Percentiles rank a stretch among this genome's conserved stretches.
Conservation (phyloP, 345 rosid species). For the Dipteronia sinensis region DNA sequence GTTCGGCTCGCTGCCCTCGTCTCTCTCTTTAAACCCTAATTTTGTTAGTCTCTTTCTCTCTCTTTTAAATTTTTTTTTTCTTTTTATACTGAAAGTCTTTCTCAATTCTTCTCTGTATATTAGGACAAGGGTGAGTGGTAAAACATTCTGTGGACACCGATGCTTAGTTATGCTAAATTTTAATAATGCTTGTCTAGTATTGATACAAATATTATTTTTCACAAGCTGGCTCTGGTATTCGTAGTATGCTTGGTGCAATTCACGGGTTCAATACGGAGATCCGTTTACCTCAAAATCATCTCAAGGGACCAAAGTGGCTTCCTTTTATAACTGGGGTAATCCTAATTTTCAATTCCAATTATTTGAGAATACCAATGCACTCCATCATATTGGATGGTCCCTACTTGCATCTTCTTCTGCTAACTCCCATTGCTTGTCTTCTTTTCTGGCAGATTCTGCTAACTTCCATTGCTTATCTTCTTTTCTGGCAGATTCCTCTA, state of each 20-base stretch:
- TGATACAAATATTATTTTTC: neutral
- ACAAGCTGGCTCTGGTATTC: neutral
- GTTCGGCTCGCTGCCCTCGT: constrained; percentile 89
- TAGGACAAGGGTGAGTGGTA: constrained; percentile 78
- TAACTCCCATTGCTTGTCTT: no score
- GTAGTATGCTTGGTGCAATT: no score
- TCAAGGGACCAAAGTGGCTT: no score
- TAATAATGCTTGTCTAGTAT: neutral
- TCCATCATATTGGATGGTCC: no score
- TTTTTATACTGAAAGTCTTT: neutral
- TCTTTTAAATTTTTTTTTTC: neutral
- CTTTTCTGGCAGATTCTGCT: no score
- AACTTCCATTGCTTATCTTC: no score
- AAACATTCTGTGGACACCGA: neutral
- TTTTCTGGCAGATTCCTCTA: constrained; percentile 44
- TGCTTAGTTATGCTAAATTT: no score
- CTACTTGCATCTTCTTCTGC: no score
- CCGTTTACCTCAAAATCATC: neutral
- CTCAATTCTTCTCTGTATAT: neutral
- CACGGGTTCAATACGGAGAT: no score
- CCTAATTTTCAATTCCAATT: no score
- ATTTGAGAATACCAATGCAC: no score
- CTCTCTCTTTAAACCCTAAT: constrained; percentile 75
- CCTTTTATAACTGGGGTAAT: no score
- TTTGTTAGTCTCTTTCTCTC: constrained; percentile 36